A percentile compares a stretch with the other conserved stretches of the same genome.
Evolutionary conservation across 768 basidiomycete species (phyloP).

Genomic region (Tylopilus plumbeoviolaceoides): DNA sequence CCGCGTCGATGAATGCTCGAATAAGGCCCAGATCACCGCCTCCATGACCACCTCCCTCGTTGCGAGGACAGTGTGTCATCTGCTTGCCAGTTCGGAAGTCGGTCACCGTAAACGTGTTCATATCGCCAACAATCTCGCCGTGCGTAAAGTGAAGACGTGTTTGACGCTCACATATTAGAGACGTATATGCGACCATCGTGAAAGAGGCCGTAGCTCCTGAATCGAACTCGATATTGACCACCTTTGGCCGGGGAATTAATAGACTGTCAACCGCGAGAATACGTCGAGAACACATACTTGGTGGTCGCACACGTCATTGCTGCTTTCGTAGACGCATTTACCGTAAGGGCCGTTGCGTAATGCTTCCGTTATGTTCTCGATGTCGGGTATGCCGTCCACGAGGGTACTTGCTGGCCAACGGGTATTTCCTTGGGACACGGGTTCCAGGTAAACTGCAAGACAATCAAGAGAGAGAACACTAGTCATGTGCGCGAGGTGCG

Average conservation of each 20-base stretch:
- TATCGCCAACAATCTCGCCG: slow-evolving; percentile 88
- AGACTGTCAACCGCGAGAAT: neutral
- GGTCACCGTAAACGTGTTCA: slow-evolving; percentile 68
- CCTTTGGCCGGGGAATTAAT: slow-evolving; percentile 32
- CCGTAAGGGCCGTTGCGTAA: slow-evolving; percentile 73
- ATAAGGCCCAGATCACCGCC: slow-evolving; percentile 81
- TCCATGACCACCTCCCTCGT: slow-evolving; percentile 72
- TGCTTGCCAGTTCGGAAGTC: slow-evolving; percentile 61
- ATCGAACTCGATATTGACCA: slow-evolving; percentile 85
- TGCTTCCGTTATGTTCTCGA: slow-evolving; percentile 77
- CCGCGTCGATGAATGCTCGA: slow-evolving; percentile 72
- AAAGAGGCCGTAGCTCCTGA: slow-evolving; percentile 79
- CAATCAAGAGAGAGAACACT: neutral
- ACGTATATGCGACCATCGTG: slow-evolving; percentile 85
- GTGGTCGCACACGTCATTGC: slow-evolving; percentile 87
- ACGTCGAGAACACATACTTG: slow-evolving; percentile 41
- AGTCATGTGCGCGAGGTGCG: slow-evolving; percentile 11
- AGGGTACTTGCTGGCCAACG: slow-evolving; percentile 66
- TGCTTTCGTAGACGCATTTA: slow-evolving; percentile 76
- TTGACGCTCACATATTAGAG: slow-evolving; percentile 77
- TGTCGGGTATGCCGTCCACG: slow-evolving; percentile 80
- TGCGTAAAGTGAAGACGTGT: slow-evolving; percentile 81
- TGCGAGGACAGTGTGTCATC: slow-evolving; percentile 44
- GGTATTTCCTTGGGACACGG: slow-evolving; percentile 44
- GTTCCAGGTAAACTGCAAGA: slow-evolving; percentile 72